Percentiles rank a stretch among this genome's conserved stretches.
phyloP scores from a whole-genome alignment of 176 grass and related monocot genomes.

The Phragmites australis region DNA sequence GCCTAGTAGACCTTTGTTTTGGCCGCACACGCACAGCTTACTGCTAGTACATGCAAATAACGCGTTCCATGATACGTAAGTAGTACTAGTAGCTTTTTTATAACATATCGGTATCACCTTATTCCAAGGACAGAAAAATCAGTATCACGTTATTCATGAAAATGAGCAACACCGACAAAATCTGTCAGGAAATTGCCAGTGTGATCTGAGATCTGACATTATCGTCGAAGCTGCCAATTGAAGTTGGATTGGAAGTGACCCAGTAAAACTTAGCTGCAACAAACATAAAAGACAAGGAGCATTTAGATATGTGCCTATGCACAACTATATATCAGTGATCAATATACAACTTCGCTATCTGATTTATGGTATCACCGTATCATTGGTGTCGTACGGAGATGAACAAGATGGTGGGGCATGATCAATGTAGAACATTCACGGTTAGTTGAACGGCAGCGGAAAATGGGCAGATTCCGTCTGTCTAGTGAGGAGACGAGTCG shows the following conservation, averaged over 20 bases:
- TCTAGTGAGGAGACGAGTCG: background rate
- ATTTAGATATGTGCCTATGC: too few relatives aligned
- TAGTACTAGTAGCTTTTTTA: background rate
- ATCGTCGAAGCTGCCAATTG: too few relatives aligned
- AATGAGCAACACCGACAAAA: too few relatives aligned
- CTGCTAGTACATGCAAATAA: background rate
- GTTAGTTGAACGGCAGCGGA: background rate
- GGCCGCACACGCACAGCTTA: background rate
- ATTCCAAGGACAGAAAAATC: too few relatives aligned
- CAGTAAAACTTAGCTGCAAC: too few relatives aligned
- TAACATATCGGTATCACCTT: background rate
- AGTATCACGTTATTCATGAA: too few relatives aligned
- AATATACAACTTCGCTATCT: too few relatives aligned
- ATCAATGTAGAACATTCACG: background rate
- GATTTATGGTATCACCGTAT: background rate
- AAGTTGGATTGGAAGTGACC: too few relatives aligned
- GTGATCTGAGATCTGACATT: too few relatives aligned
- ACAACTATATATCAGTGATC: background rate
- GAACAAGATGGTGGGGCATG: too few relatives aligned
- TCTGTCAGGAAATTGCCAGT: too few relatives aligned
- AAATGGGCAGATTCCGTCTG: background rate
- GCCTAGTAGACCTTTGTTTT: background rate
- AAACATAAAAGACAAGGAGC: too few relatives aligned
- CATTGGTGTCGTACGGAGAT: background rate
- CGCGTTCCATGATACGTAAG: background rate